These are phyloP conservation scores for Kingdonia uniflora DNA, from an alignment of 164 flowering plant genomes.

Conservation along the genomic window DNA sequence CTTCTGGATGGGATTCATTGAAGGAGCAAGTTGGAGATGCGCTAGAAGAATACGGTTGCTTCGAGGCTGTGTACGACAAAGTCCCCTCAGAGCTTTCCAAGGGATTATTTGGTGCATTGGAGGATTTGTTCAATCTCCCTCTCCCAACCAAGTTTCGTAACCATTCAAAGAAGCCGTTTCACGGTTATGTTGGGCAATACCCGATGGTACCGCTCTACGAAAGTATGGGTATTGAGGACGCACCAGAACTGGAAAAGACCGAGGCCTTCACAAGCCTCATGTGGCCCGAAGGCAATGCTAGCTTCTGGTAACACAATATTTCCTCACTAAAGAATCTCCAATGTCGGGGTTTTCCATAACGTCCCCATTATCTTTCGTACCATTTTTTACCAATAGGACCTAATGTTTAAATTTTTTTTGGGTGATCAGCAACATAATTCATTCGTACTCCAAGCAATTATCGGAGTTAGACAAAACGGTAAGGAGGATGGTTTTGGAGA, in stretches of 20 bases:
- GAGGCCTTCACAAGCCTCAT: constrained; percentile 11
- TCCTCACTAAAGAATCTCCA: too few species aligned
- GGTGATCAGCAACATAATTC: constrained; percentile 27
- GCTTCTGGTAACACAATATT: constrained; percentile 49
- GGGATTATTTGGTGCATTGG: constrained; percentile 15
- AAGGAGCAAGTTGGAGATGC: constrained; percentile 28
- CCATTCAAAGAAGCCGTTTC: constrained; percentile 31
- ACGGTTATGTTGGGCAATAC: constrained; percentile 43
- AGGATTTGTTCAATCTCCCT: constrained; percentile 48
- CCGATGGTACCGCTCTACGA: constrained; percentile 35
- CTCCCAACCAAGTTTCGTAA: constrained; percentile 30
- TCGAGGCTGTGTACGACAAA: constrained; percentile 34
- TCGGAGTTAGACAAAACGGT: constrained; percentile 34
- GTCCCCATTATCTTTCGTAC: not conserved
- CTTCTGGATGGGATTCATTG: constrained; percentile 27
- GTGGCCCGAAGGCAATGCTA: constrained; percentile 51
- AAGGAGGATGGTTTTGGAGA: constrained; percentile 51
- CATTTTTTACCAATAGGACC: not conserved
- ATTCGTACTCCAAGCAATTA: constrained; percentile 25
- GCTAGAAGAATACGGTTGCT: constrained; percentile 47
- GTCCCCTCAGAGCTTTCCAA: constrained; percentile 20
- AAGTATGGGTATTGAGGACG: constrained; percentile 38
- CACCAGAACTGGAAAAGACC: constrained; percentile 8
- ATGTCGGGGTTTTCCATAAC: too few species aligned
- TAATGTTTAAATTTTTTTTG: not conserved